Conservation (phyloP, 2,329 filamentous ascomycete genomes). For the Periconia macrospinosa region DNA sequence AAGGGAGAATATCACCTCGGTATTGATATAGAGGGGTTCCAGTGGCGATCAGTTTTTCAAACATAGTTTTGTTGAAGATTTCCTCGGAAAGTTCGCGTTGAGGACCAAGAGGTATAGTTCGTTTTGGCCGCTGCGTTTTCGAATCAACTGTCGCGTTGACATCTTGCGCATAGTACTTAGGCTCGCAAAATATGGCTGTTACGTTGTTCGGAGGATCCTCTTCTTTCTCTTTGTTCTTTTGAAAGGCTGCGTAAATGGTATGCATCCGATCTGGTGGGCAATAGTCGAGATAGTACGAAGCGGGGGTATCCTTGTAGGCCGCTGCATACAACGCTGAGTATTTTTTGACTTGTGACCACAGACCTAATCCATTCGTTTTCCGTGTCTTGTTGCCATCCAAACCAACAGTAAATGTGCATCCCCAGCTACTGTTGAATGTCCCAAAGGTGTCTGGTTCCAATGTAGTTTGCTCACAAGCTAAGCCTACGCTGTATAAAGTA, state of each 20-base stretch:
- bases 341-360: conserved; percentile 5
- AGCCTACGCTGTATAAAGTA: conserved; percentile 34
- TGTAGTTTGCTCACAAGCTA: conserved; percentile 32
- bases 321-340: conserved; percentile 49
- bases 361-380: background rate
- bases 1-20: conserved; percentile 13
- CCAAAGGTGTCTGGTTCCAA: background rate
- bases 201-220: conserved; percentile 19
- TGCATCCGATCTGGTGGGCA: conserved; percentile 42
- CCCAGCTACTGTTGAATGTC: conserved; percentile 22
- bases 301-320: conserved; percentile 41
- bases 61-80: conserved; percentile 42
- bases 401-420: conserved; percentile 17
- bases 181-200: conserved; percentile 24
- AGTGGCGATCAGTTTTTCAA: conserved; percentile 34
- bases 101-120: conserved; percentile 18
- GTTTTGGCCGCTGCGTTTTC: background rate
- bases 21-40: background rate
- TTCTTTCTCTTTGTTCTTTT: conserved; percentile 9
- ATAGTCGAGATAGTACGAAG: conserved; percentile 31
- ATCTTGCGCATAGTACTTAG: conserved; percentile 49
- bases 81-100: conserved; percentile 23
- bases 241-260: conserved; percentile 32
- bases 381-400: conserved; percentile 17
- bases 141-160: conserved; percentile 46